Percentiles rank a stretch among this genome's conserved stretches.
Evolutionary conservation across 2,329 filamentous ascomycete genomes (phyloP).

Genomic region (Metarhizium robertsii): DNA sequence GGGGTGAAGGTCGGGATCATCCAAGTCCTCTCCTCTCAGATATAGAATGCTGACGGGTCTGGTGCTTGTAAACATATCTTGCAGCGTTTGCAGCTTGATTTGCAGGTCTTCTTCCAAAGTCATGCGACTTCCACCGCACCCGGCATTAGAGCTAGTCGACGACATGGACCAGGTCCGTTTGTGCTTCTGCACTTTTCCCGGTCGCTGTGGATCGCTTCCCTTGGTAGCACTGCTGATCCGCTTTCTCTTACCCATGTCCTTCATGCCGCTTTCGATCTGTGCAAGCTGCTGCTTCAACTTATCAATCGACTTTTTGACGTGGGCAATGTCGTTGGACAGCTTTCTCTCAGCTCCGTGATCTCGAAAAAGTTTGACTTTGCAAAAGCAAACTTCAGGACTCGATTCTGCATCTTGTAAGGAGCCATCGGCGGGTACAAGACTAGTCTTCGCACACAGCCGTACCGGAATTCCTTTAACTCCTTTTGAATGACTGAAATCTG

Average conservation of each 20-base stretch:
- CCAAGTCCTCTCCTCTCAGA: slow-evolving; percentile 64
- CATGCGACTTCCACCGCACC: slow-evolving; percentile 32
- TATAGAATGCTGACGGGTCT: slow-evolving; percentile 70
- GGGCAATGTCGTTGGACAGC: slow-evolving; percentile 85
- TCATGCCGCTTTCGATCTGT: slow-evolving; percentile 61
- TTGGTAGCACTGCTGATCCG: slow-evolving; percentile 41
- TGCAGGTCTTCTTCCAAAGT: slow-evolving; percentile 67
- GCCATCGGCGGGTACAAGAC: slow-evolving; percentile 46
- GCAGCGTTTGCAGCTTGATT: slow-evolving; percentile 65
- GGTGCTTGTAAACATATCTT: slow-evolving; percentile 85
- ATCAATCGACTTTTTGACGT: slow-evolving; percentile 94
- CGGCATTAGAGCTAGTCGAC: slow-evolving; percentile 54
- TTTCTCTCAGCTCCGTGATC: slow-evolving; percentile 95
- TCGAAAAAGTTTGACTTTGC: slow-evolving; percentile 94
- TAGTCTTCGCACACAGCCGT: slow-evolving; percentile 84
- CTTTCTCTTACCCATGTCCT: slow-evolving; percentile 59
- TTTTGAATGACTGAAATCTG: slow-evolving; percentile 97
- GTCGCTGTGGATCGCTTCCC: slow-evolving; percentile 43
- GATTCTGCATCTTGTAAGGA: slow-evolving; percentile 36
- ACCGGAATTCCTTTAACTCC: slow-evolving; percentile 97
- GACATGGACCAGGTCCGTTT: slow-evolving; percentile 95
- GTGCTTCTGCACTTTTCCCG: slow-evolving; percentile 81
- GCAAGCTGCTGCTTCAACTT: slow-evolving; percentile 91
- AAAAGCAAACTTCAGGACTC: slow-evolving; percentile 71
- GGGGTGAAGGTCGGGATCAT: slow-evolving; percentile 72